Percentiles rank a stretch among this genome's conserved stretches.
Evolutionary conservation across 2,329 filamentous ascomycete species (phyloP).

Genomic region (Raffaelea ambrosiae): DNA sequence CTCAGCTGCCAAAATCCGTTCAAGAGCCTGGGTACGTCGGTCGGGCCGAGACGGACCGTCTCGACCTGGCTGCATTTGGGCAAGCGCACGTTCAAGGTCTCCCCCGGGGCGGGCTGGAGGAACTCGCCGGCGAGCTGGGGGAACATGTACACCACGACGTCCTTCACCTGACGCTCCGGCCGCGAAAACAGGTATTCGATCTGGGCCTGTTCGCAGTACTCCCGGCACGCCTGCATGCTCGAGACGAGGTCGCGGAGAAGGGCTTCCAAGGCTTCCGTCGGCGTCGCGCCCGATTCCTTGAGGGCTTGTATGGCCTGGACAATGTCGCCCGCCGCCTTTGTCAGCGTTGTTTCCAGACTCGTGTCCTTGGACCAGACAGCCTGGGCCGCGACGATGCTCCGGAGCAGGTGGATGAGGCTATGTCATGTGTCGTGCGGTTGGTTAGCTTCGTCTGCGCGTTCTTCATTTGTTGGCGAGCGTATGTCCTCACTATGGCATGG

Average conservation of each 20-base stretch:
- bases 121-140: constrained; percentile 4
- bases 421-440: no score
- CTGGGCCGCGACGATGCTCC: constrained; percentile 11
- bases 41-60: constrained; percentile 15
- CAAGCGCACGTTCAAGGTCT: neutral
- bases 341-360: constrained; percentile 16
- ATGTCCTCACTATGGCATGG: constrained; percentile 21
- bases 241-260: constrained; percentile 13
- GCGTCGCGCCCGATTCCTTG: constrained; percentile 20
- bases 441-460: no score
- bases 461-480: neutral
- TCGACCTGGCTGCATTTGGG: constrained; percentile 7
- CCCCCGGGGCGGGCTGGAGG: neutral
- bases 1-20: constrained; percentile 24
- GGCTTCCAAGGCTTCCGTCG: constrained; percentile 12
- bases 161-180: constrained; percentile 22
- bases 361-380: constrained; percentile 16
- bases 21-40: constrained; percentile 18
- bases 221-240: constrained; percentile 15
- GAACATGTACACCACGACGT: constrained; percentile 18
- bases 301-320: constrained; percentile 28
- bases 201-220: constrained; percentile 15
- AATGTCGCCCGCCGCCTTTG: constrained; percentile 23
- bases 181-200: constrained; percentile 18
- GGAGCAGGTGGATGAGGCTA: constrained; percentile 19